Percentiles rank a stretch among this genome's conserved stretches.
These are phyloP conservation scores for Trametes cubensis DNA, from an alignment of 768 basidiomycete species.

Conservation along the genomic window DNA sequence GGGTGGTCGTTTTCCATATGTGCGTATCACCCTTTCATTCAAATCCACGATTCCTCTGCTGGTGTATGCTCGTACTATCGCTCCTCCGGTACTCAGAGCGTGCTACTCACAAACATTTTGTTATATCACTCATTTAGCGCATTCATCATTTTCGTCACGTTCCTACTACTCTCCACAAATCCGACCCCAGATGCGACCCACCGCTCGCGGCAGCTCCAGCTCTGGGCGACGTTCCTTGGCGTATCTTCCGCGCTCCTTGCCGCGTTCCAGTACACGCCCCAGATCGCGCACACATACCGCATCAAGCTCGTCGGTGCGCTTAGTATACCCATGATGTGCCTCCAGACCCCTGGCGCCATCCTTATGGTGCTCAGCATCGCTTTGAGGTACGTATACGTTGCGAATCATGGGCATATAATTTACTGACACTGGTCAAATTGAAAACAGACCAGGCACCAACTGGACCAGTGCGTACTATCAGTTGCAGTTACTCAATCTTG, in stretches of 20 bases:
- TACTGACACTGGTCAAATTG: not conserved
- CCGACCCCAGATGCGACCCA: slow-evolving; percentile 40
- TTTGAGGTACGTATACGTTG: slow-evolving; percentile 47
- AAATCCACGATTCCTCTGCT: not conserved
- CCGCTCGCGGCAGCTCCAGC: slow-evolving; percentile 43
- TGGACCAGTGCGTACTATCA: slow-evolving; percentile 68
- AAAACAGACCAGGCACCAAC: slow-evolving; percentile 69
- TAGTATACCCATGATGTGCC: slow-evolving; percentile 93
- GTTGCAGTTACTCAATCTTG: not conserved
- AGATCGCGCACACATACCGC: slow-evolving; percentile 77
- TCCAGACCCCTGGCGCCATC: slow-evolving; percentile 88
- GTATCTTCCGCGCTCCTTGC: slow-evolving; percentile 78
- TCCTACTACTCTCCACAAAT: slow-evolving; percentile 57
- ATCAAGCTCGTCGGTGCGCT: slow-evolving; percentile 86
- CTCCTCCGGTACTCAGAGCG: not conserved
- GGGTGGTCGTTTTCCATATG: slow-evolving; percentile 75
- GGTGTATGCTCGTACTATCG: not conserved
- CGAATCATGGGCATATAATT: not conserved
- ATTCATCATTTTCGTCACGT: slow-evolving; percentile 60
- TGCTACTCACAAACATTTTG: not conserved
- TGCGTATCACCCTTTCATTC: slow-evolving; percentile 40
- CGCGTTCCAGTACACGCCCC: slow-evolving; percentile 85
- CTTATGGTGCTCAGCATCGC: slow-evolving; percentile 87
- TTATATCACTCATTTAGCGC: slow-evolving; percentile 39
- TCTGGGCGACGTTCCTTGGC: slow-evolving; percentile 89